A percentile compares a stretch with the other conserved stretches of the same genome.
These are phyloP conservation scores for Coelastrella sp. DNA, from an alignment of 139 green algal genomes.

Conservation along the genomic window DNA sequence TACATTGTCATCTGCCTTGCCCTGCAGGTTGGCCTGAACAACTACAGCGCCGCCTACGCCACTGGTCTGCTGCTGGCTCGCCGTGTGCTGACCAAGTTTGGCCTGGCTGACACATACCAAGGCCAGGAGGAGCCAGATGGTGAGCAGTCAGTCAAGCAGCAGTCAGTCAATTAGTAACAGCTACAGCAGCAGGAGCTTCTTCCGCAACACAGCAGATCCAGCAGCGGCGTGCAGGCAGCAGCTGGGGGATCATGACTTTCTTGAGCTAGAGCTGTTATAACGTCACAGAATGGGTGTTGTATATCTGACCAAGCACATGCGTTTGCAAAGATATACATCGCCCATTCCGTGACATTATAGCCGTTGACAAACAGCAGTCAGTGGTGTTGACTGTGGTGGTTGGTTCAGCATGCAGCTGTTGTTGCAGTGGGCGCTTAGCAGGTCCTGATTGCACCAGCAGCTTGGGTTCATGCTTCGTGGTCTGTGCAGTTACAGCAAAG, in stretches of 20 bases:
- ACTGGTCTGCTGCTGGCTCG: constrained; percentile 95
- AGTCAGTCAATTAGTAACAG: too few relatives aligned
- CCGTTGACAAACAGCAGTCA: not conserved
- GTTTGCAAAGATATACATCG: too few relatives aligned
- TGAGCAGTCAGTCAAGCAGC: constrained; percentile 83
- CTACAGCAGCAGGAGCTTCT: not conserved
- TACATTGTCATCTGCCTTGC: not conserved
- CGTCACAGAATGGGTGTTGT: too few relatives aligned
- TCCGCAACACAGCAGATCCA: not conserved
- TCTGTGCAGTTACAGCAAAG: too few relatives aligned
- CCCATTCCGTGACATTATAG: too few relatives aligned
- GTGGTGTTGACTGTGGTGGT: not conserved
- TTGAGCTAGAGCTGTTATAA: too few relatives aligned
- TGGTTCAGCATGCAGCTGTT: not conserved
- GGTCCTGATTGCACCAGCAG: too few relatives aligned
- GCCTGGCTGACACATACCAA: constrained; percentile 91
- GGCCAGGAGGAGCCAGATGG: constrained; percentile 70
- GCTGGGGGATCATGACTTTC: too few relatives aligned
- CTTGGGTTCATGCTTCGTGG: too few relatives aligned
- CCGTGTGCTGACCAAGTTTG: constrained; percentile 94
- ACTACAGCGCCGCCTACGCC: constrained; percentile 97
- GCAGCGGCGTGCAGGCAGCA: too few relatives aligned
- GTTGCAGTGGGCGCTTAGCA: too few relatives aligned
- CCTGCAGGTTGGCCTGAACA: constrained; percentile 86
- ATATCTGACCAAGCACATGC: too few relatives aligned